These are phyloP conservation scores for Acanthamoeba lenticulata DNA, from an alignment of 208 protist genomes.

Conservation along the genomic window DNA sequence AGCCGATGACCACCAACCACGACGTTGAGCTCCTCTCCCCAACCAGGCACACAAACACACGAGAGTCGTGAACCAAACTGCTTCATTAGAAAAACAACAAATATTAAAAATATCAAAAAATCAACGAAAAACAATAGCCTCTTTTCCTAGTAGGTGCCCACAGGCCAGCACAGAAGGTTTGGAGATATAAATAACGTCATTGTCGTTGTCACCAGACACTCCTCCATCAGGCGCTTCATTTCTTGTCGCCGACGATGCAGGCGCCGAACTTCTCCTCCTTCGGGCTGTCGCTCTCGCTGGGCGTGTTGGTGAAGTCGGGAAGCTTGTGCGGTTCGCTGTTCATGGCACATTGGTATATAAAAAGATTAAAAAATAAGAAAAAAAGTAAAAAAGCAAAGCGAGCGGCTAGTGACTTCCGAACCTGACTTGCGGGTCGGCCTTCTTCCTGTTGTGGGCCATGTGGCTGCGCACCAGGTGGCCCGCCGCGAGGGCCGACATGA, in stretches of 20 bases:
- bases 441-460: constrained; percentile 80
- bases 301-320: constrained; percentile 48
- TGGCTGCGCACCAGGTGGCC: constrained; percentile 77
- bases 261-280: constrained; percentile 56
- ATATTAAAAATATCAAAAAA: background rate
- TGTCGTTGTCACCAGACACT: no score
- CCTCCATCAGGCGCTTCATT: background rate
- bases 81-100: background rate
- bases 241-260: constrained; percentile 51
- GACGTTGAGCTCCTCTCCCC: background rate
- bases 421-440: constrained; percentile 35
- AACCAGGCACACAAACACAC: background rate
- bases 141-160: no score
- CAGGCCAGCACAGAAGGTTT: no score
- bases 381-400: background rate
- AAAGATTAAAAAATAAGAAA: background rate
- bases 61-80: background rate
- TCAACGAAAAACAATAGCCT: no score
- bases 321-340: constrained; percentile 22
- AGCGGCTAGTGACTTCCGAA: background rate
- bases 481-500: constrained; percentile 89
- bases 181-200: no score
- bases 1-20: background rate
- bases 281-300: constrained; percentile 22
- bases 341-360: background rate